Percentiles rank a stretch among this genome's conserved stretches.
Evolutionary conservation across 768 basidiomycete species (phyloP).

Genomic region (Russula foetens): DNA sequence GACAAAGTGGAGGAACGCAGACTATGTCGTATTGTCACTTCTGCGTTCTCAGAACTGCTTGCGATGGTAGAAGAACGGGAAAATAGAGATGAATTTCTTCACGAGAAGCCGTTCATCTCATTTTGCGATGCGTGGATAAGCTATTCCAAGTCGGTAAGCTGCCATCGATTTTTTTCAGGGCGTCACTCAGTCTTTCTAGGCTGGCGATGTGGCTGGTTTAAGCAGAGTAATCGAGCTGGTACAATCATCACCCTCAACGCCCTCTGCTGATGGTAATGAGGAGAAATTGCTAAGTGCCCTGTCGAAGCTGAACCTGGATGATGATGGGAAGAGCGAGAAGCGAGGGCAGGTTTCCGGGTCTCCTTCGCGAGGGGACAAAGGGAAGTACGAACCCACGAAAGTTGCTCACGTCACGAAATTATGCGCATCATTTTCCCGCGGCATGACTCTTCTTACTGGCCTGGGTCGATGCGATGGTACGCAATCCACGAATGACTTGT

Average conservation of each 20-base stretch:
- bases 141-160: constrained; percentile 54
- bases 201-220: constrained; percentile 33
- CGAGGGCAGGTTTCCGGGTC: not conserved
- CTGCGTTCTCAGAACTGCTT: constrained; percentile 39
- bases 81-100: constrained; percentile 35
- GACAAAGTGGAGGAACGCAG: constrained; percentile 11
- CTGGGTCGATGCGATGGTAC: constrained; percentile 9
- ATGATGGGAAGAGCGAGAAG: not conserved
- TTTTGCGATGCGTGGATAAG: constrained; percentile 69
- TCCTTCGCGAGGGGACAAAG: not conserved
- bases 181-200: constrained; percentile 28
- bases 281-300: constrained; percentile 7
- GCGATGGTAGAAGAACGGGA: constrained; percentile 30
- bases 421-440: constrained; percentile 17
- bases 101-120: constrained; percentile 44
- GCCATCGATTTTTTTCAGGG: not conserved
- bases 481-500: not conserved
- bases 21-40: constrained; percentile 29
- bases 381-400: not conserved
- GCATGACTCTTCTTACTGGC: constrained; percentile 2
- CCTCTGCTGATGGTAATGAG: not conserved
- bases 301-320: constrained; percentile 6
- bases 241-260: constrained; percentile 5
- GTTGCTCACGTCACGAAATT: constrained; percentile 13
- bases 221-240: constrained; percentile 6